Percentiles rank a stretch among this genome's conserved stretches.
phyloP scores from a whole-genome alignment of 1,284 basidiomycete species.

The Laetiporus sulphureus region DNA sequence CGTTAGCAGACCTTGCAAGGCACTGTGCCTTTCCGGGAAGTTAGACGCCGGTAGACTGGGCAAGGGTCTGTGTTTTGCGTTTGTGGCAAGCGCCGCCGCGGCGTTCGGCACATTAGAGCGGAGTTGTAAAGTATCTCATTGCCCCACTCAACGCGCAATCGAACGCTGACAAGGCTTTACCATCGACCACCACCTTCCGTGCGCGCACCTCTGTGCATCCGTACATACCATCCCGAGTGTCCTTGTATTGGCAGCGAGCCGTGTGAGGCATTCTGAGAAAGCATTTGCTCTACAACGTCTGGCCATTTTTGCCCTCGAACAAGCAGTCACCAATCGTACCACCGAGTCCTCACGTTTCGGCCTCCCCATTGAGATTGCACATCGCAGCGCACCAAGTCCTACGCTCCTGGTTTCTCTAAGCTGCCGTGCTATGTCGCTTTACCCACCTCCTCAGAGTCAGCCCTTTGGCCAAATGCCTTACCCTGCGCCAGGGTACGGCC shows the following conservation, averaged over 20 bases:
- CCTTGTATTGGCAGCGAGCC: constrained; percentile 11
- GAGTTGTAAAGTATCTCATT: constrained; percentile 22
- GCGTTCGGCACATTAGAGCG: constrained; percentile 20
- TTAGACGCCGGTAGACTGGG: constrained; percentile 16
- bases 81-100: constrained; percentile 3
- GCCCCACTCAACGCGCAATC: constrained; percentile 19
- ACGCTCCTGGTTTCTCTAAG: constrained; percentile 16
- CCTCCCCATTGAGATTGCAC: constrained; percentile 10
- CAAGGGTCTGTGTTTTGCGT: constrained; percentile 13
- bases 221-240: constrained; percentile 6
- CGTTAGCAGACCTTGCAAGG: no score
- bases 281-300: constrained; percentile 8
- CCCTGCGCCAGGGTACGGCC: constrained; percentile 37
- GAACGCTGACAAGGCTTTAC: constrained; percentile 32
- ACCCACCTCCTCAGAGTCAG: constrained; percentile 39
- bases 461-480: constrained; percentile 34
- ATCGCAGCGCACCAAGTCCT: constrained; percentile 2
- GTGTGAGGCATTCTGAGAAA: constrained; percentile 23
- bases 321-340: no score
- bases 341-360: not conserved
- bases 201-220: constrained; percentile 11
- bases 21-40: constrained; percentile 12
- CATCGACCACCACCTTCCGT: constrained; percentile 39
- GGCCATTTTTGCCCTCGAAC: constrained; percentile 7
- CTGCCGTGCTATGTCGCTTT: constrained; percentile 38